Base-by-base conservation (phyloP, 1,284 basidiomycete genomes). In the Malassezia japonica region DNA sequence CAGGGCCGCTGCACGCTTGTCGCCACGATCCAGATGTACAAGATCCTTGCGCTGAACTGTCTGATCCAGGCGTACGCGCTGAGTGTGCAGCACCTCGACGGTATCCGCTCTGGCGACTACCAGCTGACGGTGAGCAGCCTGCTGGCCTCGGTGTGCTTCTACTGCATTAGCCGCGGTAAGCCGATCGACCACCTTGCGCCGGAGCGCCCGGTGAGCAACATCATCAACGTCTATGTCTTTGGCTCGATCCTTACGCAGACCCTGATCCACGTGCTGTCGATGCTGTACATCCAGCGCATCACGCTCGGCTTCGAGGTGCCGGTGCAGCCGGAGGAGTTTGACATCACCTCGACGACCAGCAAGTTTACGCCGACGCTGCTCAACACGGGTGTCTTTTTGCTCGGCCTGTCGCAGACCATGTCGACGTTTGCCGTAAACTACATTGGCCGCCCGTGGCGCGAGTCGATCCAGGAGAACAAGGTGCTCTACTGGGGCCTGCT, bases 1-100 rank as follows among this genome's bases (percentile, higher is more conserved):
- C 70, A 72, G 43, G 70, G 70, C n/a, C 45, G 70, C 10, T 70
- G 63, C 33, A 70, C 68, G 41, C 55, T 72, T 24, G 70, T 72
- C 7, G 65, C 70, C 6, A 69, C 65, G 34, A 65, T 69, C 36
- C 70, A 72, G 56, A 70, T 69, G 70, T 69, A 72, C 62, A 72
- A 72, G 61, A 72, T 71, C 34, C 56, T 72, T 6, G 70, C 70
- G 38, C 59, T 70, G 37, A 71, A 71, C 52, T 72, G 70, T 50
- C 48, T 72, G 9, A 71, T 70, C 43, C 61, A 63, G 53, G 70
- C 70, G 7, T 67, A 72, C 50, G 64, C 66, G 38, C 52, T 72
- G 10, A 62, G 59, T 41, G 66, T 69, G 25, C 49, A 67, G 28
- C 65, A 71, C 32, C 52, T 72, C 31, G 67, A 70, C 24, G 68